Conservation (phyloP, 2,329 filamentous ascomycete genomes). For the Blastomyces gilchristii region DNA sequence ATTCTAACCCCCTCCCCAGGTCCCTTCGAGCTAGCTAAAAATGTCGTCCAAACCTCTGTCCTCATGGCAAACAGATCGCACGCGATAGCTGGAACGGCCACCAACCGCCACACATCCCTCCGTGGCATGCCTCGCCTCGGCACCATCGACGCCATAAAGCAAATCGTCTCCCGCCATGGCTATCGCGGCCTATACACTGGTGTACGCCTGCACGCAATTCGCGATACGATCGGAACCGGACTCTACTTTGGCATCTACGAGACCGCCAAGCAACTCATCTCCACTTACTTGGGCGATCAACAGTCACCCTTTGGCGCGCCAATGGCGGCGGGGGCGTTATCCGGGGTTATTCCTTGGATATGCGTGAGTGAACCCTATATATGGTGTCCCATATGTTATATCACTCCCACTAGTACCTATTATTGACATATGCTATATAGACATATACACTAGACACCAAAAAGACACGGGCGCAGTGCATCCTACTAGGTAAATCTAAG, state of each 20-base stretch:
- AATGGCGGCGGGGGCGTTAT: slow-evolving; percentile 37
- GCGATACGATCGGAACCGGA: slow-evolving; percentile 38
- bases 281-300: slow-evolving; percentile 35
- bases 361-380: slow-evolving; percentile 27
- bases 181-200: slow-evolving; percentile 38
- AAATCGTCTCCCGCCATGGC: slow-evolving; percentile 36
- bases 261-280: slow-evolving; percentile 37
- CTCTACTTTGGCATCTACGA: slow-evolving; percentile 41
- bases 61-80: slow-evolving; percentile 34
- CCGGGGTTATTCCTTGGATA: slow-evolving; percentile 40
- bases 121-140: slow-evolving; percentile 32
- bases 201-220: slow-evolving; percentile 35
- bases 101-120: slow-evolving; percentile 24
- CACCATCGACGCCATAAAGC: slow-evolving; percentile 33
- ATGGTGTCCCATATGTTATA: not conserved
- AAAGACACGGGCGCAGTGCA: slow-evolving; percentile 41
- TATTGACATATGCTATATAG: slow-evolving; percentile 19
- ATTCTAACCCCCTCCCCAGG: slow-evolving; percentile 20
- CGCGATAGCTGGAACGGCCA: slow-evolving; percentile 24
- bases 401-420: not conserved
- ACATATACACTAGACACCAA: slow-evolving; percentile 41
- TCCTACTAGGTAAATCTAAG: slow-evolving; percentile 34
- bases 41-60: slow-evolving; percentile 41
- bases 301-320: slow-evolving; percentile 36
- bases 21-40: slow-evolving; percentile 40